Conservation (phyloP, 305 asterid species). For the Caryopteris hybrid region DNA sequence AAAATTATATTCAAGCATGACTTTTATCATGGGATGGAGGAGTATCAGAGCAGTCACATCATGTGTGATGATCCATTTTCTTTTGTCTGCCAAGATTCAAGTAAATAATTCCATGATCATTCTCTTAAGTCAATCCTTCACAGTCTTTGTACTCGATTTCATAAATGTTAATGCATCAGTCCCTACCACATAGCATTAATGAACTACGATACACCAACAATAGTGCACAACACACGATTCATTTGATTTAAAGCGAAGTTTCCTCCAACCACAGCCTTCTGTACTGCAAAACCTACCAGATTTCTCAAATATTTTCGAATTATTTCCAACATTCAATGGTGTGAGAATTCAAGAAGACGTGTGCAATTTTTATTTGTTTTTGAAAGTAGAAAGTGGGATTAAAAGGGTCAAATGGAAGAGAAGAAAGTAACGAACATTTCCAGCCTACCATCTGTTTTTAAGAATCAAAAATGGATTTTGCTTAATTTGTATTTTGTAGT, state of each 20-base stretch:
- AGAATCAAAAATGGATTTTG: constrained; percentile 8
- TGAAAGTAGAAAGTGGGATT: not conserved
- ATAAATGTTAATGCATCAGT: not conserved
- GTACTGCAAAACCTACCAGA: not conserved
- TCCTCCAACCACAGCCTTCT: not conserved
- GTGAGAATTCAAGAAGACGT: not conserved
- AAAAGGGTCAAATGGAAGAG: not conserved
- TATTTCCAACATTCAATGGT: not conserved
- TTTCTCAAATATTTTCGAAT: not conserved
- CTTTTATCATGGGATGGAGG: too few species aligned
- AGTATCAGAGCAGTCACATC: too few species aligned
- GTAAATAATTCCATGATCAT: too few species aligned
- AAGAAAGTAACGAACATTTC: constrained; percentile 1
- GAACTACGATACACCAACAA: constrained; percentile 5
- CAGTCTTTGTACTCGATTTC: not conserved
- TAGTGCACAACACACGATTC: constrained; percentile 12
- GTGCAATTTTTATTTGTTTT: not conserved
- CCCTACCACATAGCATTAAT: not conserved
- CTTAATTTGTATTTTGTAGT: constrained; percentile 17
- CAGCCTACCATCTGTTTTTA: constrained; percentile 12
- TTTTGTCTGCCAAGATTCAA: too few species aligned
- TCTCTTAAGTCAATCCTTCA: not conserved
- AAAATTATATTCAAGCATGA: too few species aligned
- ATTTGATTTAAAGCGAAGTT: constrained; percentile 8
- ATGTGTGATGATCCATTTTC: too few species aligned